phyloP scores from a whole-genome alignment of 139 green algal species.

The Micromonas commoda region DNA sequence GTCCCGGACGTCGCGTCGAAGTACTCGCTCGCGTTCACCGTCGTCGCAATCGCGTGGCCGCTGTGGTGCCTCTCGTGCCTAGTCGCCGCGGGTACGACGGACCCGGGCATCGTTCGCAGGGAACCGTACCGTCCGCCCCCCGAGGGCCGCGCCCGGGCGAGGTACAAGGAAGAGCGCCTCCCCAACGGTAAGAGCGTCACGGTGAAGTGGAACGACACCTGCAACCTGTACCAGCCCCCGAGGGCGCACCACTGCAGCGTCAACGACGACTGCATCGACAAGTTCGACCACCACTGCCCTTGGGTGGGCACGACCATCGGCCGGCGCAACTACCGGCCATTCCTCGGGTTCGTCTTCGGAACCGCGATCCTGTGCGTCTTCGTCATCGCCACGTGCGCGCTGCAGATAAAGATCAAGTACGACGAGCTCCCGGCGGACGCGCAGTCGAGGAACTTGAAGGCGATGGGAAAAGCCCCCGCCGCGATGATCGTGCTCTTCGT shows the following conservation, averaged over 20 bases:
- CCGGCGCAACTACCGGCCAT: slow-evolving; percentile 95
- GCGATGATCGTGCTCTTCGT: slow-evolving; percentile 44
- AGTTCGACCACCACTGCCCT: slow-evolving; percentile 97
- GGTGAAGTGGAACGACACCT: slow-evolving; percentile 25
- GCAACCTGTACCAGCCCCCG: slow-evolving; percentile 21
- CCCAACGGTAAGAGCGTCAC: not conserved
- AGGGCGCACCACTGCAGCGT: slow-evolving; percentile 45
- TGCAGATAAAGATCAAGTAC: slow-evolving; percentile 22
- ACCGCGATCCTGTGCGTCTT: slow-evolving; percentile 74
- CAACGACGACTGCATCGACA: slow-evolving; percentile 47
- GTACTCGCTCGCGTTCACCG: not conserved
- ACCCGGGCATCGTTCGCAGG: slow-evolving; percentile 17
- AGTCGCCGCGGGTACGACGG: not conserved
- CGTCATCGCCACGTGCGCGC: slow-evolving; percentile 63
- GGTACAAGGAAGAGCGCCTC: not conserved
- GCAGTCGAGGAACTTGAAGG: not conserved
- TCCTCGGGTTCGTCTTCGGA: slow-evolving; percentile 86
- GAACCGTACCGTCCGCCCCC: not conserved
- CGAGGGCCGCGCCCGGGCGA: not conserved
- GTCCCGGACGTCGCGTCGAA: not conserved
- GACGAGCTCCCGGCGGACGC: not conserved
- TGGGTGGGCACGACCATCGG: slow-evolving; percentile 66
- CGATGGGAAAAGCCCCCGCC: slow-evolving; percentile 46
- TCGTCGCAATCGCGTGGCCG: not conserved
- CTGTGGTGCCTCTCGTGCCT: not conserved